A percentile compares a stretch with the other conserved stretches of the same genome.
Conservation (phyloP, 108 stramenopile genomes). For the Cyclotella kingstonii region DNA sequence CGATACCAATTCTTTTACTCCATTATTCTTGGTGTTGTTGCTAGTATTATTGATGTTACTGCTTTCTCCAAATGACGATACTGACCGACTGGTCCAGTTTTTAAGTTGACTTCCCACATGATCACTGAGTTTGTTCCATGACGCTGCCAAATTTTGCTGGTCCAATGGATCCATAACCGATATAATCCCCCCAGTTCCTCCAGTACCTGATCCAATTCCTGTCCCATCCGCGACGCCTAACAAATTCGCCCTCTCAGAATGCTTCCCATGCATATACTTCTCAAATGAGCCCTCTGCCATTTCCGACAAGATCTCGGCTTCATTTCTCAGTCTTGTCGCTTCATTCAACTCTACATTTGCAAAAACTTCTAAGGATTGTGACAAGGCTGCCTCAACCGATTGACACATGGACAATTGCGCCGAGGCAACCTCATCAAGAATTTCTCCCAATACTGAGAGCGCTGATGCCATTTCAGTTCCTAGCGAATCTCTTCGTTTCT, state of each 20-base stretch:
- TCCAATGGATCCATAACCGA: slow-evolving; percentile 27
- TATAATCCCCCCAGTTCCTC: slow-evolving; percentile 2
- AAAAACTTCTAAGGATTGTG: slow-evolving; percentile 69
- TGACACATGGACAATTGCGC: slow-evolving; percentile 77
- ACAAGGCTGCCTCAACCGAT: slow-evolving; percentile 73
- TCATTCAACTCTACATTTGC: slow-evolving; percentile 57
- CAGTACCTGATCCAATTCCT: slow-evolving; percentile 1
- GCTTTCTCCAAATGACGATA: slow-evolving; percentile 2
- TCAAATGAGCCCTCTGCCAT: slow-evolving; percentile 66
- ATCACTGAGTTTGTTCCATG: slow-evolving; percentile 80
- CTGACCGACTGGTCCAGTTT: slow-evolving; percentile 38
- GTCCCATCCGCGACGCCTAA: slow-evolving; percentile 24
- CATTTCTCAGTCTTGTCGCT: slow-evolving; percentile 51
- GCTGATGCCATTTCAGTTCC: slow-evolving; percentile 64
- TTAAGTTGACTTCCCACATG: slow-evolving; percentile 68
- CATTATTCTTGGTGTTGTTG: no score
- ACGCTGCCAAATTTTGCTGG: slow-evolving; percentile 36
- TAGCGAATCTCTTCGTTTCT: not conserved
- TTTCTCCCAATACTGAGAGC: slow-evolving; percentile 55
- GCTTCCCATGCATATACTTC: slow-evolving; percentile 76
- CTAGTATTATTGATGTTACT: no score
- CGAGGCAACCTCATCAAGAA: slow-evolving; percentile 80
- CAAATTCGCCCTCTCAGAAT: slow-evolving; percentile 53
- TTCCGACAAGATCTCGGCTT: slow-evolving; percentile 69
- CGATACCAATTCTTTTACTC: no score